phyloP scores from a whole-genome alignment of 306 rosid genomes.

The Inga laurina region DNA sequence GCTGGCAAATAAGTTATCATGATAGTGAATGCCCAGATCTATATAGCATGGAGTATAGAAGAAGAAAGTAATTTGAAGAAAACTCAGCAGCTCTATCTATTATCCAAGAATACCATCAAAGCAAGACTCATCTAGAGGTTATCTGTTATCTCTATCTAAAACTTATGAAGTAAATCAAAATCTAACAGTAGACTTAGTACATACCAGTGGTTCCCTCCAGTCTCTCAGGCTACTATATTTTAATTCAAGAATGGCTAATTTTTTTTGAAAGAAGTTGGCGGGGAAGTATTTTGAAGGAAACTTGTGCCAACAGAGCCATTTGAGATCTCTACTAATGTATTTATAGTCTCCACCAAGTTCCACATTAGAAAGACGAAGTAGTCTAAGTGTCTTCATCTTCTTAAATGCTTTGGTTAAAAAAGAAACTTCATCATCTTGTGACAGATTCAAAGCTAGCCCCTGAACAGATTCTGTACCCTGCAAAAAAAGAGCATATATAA shows the following conservation, averaged over 20 bases:
- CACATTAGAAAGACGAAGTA: neutral
- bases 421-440: neutral
- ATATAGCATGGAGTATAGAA: neutral
- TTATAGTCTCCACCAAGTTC: neutral
- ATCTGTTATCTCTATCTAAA: too few species aligned
- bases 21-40: neutral
- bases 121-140: too few species aligned
- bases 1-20: too few species aligned
- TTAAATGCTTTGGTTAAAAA: neutral
- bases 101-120: neutral
- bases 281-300: neutral
- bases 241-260: neutral
- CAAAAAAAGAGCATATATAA: neutral
- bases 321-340: neutral
- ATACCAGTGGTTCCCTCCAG: neutral
- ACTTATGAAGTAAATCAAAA: neutral
- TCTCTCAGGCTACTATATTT: neutral
- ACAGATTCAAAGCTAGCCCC: neutral
- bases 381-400: neutral
- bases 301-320: neutral
- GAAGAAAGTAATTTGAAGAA: neutral
- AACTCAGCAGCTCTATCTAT: neutral
- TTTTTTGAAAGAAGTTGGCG: neutral
- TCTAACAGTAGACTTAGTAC: neutral
- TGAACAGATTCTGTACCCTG: neutral